Evolutionary conservation across 2,329 filamentous ascomycete genomes (phyloP).

Genomic region (Moelleriella libera): DNA sequence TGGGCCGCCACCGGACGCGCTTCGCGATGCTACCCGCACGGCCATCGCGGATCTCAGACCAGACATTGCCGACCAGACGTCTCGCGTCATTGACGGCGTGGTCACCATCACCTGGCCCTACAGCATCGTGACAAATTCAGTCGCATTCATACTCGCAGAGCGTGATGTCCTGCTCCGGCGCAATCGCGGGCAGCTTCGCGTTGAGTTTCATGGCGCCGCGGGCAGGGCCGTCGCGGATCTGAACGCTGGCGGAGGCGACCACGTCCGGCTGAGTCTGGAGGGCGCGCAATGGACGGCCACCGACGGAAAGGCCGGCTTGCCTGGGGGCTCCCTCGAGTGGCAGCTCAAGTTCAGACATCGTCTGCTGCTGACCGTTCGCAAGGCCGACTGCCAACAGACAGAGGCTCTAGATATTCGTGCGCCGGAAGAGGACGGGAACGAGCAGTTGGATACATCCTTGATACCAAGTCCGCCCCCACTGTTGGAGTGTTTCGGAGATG

Average conservation of each 20-base stretch:
- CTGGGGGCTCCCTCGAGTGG: slow-evolving; percentile 40
- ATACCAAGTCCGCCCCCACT: background rate
- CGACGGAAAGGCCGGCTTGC: slow-evolving; percentile 29
- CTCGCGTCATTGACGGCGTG: slow-evolving; percentile 47
- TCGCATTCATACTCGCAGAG: slow-evolving; percentile 73
- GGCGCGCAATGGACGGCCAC: slow-evolving; percentile 53
- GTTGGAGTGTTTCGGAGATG: background rate
- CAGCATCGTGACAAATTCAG: slow-evolving; percentile 58
- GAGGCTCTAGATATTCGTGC: slow-evolving; percentile 38
- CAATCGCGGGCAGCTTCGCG: slow-evolving; percentile 65
- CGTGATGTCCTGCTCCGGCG: slow-evolving; percentile 70
- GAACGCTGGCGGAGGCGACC: slow-evolving; percentile 65
- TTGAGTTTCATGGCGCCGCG: slow-evolving; percentile 56
- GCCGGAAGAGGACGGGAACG: slow-evolving; percentile 7
- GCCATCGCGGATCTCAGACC: slow-evolving; percentile 43
- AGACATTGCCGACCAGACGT: slow-evolving; percentile 23
- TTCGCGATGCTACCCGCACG: slow-evolving; percentile 21
- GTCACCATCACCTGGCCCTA: slow-evolving; percentile 88
- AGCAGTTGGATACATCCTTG: background rate
- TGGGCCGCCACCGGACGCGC: slow-evolving; percentile 8
- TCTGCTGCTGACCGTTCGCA: slow-evolving; percentile 28
- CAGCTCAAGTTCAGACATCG: slow-evolving; percentile 40
- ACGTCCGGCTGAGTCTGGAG: slow-evolving; percentile 52
- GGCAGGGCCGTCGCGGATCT: slow-evolving; percentile 55
- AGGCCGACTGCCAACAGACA: slow-evolving; percentile 29